Evolutionary conservation across 1,139 yeast species (phyloP), one percentile per base, ranked within the genome.

Genomic region (Yamadazyma oceani): DNA sequence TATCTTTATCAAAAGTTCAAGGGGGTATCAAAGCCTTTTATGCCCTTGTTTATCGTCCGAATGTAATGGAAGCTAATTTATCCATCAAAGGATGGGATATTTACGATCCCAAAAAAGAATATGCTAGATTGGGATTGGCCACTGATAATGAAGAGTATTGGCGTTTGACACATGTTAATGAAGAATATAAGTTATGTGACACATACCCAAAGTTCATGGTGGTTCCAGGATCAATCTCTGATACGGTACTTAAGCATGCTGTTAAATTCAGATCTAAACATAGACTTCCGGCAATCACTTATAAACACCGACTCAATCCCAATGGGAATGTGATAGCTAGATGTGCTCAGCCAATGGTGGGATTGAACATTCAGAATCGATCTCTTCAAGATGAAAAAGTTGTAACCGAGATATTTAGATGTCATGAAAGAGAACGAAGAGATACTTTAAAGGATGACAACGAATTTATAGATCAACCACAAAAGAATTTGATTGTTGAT

Each of bases 321-420:
- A 87, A 86, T 55, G 81, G 81, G 1, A 84, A 95, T 53, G 77
- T 92, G 2, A 89, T 92, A 22, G 84, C 94, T 0, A 68, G 98
- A 42, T 87, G 96, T 51, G 74, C 97, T 1, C 98, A 92, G 60
- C 98, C 98, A 0, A 65, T 92, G 52, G 94, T 90, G 2, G 98
- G 98, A 0, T 53, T 92, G 17, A 89, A 88, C 44, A 45, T 70
- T 14, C 96, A 90, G 56, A 81, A 82, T 48, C 67, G 97, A 33
- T 88, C 96, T 2, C 74, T 87, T 15, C 98, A 92, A 58, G 98
- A 92, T 64, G 98, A 92, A 55, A 84, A 79, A 48, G 62, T 92
- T 31, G 72, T 90, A 4, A 68, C 70, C 10, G 95, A 89, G 44
- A 81, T 87, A 14, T 89, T 90, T 57, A 66, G 64, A 32, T 68